Evolutionary conservation across 352 stramenopile species (phyloP), one percentile per base, ranked within the genome.

Genomic region (Pythium phragmiticola): DNA sequence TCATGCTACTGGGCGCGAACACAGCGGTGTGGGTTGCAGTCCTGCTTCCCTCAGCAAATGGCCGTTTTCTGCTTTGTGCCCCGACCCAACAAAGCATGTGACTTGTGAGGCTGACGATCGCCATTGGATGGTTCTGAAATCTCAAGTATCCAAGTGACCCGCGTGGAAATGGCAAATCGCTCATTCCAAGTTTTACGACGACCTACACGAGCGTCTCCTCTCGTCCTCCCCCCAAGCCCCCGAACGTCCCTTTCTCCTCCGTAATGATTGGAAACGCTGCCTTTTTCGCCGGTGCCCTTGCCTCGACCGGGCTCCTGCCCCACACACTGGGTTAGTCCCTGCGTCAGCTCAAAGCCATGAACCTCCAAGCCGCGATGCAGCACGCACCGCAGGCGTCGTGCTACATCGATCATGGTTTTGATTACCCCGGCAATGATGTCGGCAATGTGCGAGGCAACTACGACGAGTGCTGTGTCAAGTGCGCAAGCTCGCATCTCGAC

Each of bases 391-490:
- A 41, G 7, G 21, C 21, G 21, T 13, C 46, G 17, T 54, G 42
- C 33, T 30, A n/a, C 30, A 55, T 65, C 9, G 17, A 47, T 13
- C 37, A 63, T 30, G 46, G 63, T 55, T 48, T 57, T 11, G 69
- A 79, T 57, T 79, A 63, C 49, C 12, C 50, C 2, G 73, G 69
- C 37, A 66, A 73, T 12, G 66, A 77, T 45, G 30, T 79, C 21
- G 23, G 23, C 19, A 52, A 63, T 16, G 48, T 26, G 0, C 26
- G 19, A 7, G 65, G 59, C 11, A n/a, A 39, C 17, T 47, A 43
- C 12, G 45, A 72, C 11, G 17, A 13, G 5, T 80, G 73, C 63
- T 80, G 73, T 42, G 55, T 46, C 49, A 56, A 77, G 17, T 89
- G 80, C 53, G 19, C 21, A 21, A 21, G 21, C 21, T 21, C 21